Evolutionary conservation across 257 asterid species (phyloP).

Genomic region (Jasminum sambac): DNA sequence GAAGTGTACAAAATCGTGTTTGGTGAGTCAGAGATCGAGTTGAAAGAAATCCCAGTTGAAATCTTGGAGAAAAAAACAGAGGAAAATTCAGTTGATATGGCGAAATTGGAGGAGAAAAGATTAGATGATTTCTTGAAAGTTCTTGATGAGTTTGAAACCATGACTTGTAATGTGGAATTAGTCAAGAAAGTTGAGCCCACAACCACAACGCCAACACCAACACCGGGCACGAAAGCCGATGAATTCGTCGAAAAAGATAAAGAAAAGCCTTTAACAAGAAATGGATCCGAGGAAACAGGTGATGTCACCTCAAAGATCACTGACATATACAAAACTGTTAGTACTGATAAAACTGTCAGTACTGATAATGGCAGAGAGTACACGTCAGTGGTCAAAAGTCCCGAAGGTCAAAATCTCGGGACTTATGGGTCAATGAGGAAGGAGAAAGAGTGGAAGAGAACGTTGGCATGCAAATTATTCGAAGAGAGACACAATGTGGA

Average conservation of each 20-base stretch:
- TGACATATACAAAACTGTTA: neutral
- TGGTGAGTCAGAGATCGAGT: conserved; percentile 22
- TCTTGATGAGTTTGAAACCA: conserved; percentile 40
- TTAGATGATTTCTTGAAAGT: conserved; percentile 42
- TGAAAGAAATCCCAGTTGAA: conserved; percentile 12
- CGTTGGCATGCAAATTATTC: conserved; percentile 75
- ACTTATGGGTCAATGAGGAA: conserved; percentile 71
- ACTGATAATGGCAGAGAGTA: neutral
- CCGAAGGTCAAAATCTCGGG: neutral
- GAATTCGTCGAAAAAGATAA: conserved; percentile 26
- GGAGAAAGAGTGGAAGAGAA: conserved; percentile 85
- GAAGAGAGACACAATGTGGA: conserved; percentile 62
- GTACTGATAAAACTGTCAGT: conserved; percentile 10
- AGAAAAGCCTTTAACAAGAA: conserved; percentile 9
- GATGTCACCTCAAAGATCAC: neutral
- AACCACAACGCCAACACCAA: neutral
- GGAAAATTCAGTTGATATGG: conserved; percentile 6
- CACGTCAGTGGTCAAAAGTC: conserved; percentile 20
- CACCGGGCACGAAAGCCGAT: conserved; percentile 23
- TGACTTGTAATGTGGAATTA: conserved; percentile 29
- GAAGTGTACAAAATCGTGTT: neutral
- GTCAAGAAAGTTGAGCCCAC: conserved; percentile 27
- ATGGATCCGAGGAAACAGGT: conserved; percentile 47
- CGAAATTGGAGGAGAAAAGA: conserved; percentile 32
- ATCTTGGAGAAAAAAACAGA: neutral